A percentile compares a stretch with the other conserved stretches of the same genome.
Evolutionary conservation across 2,329 filamentous ascomycete species (phyloP).

Genomic region (Penicillium concentricum): DNA sequence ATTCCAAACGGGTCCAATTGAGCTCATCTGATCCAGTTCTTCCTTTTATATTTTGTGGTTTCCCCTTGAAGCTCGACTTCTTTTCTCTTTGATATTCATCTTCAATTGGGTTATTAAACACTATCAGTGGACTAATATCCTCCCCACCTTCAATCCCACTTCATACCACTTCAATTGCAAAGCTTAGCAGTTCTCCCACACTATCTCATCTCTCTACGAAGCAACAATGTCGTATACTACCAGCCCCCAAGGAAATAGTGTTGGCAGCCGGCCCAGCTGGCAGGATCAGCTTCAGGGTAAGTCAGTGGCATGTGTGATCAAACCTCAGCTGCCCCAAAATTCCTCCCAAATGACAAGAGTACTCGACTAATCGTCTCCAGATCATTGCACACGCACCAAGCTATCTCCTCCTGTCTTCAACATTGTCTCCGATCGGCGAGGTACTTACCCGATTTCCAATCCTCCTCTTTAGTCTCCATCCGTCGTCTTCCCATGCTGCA

Average conservation of each 20-base stretch:
- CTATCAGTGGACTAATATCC: conserved; percentile 1
- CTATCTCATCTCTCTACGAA: neutral
- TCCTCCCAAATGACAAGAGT: conserved; percentile 1
- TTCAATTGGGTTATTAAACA: conserved; percentile 1
- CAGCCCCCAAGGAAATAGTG: conserved; percentile 22
- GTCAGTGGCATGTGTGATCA: conserved; percentile 16
- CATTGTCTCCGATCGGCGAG: conserved; percentile 72
- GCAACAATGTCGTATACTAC: conserved; percentile 24
- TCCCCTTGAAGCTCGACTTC: conserved; percentile 1
- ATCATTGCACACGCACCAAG: conserved; percentile 57
- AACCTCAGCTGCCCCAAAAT: neutral
- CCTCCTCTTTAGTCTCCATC: conserved; percentile 6
- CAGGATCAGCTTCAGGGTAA: conserved; percentile 59
- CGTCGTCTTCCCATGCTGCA: conserved; percentile 27
- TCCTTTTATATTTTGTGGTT: conserved; percentile 10
- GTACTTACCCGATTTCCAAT: conserved; percentile 44
- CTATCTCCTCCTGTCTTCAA: conserved; percentile 61
- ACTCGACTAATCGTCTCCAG: conserved; percentile 40
- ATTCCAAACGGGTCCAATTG: conserved; percentile 15
- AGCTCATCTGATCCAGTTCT: conserved; percentile 10
- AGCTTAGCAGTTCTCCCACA: neutral
- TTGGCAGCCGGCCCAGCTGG: conserved; percentile 44
- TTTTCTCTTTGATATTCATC: conserved; percentile 8
- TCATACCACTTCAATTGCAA: conserved; percentile 7
- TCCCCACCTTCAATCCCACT: conserved; percentile 12